Conservation (phyloP, 2,329 filamentous ascomycete species). For the Fusarium tupiense region DNA sequence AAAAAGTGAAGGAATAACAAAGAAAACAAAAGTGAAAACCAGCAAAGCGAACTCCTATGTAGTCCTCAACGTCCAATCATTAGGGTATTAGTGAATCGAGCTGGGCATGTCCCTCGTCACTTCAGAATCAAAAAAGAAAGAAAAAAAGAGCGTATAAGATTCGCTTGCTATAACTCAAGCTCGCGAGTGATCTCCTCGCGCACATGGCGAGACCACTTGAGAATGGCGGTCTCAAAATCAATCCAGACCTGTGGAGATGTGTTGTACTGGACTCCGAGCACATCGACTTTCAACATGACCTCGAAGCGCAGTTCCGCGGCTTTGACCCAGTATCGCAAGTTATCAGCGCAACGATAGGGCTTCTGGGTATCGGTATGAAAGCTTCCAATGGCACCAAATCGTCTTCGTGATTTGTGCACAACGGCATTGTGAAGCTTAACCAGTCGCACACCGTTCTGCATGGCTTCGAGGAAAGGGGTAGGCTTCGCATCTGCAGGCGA, state of each 20-base stretch:
- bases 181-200: conserved; percentile 85
- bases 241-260: conserved; percentile 76
- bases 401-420: conserved; percentile 83
- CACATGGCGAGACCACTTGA: conserved; percentile 84
- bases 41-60: conserved; percentile 39
- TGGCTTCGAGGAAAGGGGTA: conserved; percentile 76
- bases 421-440: conserved; percentile 90
- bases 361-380: conserved; percentile 95
- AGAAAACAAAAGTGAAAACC: conserved; percentile 13
- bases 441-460: conserved; percentile 83
- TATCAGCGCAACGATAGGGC: conserved; percentile 93
- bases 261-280: conserved; percentile 85
- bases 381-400: conserved; percentile 87
- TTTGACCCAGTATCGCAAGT: conserved; percentile 95
- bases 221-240: conserved; percentile 83
- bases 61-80: conserved; percentile 43
- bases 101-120: conserved; percentile 6
- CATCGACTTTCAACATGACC: conserved; percentile 82
- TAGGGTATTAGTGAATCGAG: conserved; percentile 24
- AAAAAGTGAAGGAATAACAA: conserved; percentile 9
- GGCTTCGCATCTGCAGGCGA: conserved; percentile 58
- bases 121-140: not conserved
- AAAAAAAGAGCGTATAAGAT: not conserved
- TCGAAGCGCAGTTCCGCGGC: conserved; percentile 96
- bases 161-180: conserved; percentile 51